These are phyloP conservation scores for Arthroderma uncinatum DNA, from an alignment of 2,329 filamentous ascomycete species.

Conservation along the genomic window DNA sequence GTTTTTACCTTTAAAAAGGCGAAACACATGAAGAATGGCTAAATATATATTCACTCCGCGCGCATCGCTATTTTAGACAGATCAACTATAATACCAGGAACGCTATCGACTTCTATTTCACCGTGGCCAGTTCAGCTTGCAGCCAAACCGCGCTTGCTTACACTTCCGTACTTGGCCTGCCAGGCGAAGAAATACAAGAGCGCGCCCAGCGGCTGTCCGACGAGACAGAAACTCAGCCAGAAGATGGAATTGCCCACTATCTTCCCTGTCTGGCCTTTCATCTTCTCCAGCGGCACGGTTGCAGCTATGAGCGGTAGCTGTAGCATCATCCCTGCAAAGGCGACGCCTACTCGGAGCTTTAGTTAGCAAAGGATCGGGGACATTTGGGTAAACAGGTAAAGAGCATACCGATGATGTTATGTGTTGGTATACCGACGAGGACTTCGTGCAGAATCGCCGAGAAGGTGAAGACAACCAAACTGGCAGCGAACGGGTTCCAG, in stretches of 20 bases:
- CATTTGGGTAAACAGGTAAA: not conserved
- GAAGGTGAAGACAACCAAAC: conserved; percentile 72
- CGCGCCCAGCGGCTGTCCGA: conserved; percentile 86
- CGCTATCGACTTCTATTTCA: not conserved
- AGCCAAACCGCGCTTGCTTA: conserved; percentile 37
- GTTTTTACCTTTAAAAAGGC: too few species aligned
- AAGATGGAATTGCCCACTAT: conserved; percentile 87
- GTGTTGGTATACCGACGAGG: conserved; percentile 84
- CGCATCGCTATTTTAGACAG: too few species aligned
- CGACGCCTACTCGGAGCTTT: conserved; percentile 56
- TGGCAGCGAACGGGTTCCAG: conserved; percentile 59
- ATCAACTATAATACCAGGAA: too few species aligned
- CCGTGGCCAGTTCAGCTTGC: not conserved
- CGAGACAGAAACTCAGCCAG: conserved; percentile 90
- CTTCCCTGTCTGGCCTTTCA: conserved; percentile 61
- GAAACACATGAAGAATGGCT: too few species aligned
- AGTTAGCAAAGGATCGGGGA: not conserved
- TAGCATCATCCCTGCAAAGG: conserved; percentile 85
- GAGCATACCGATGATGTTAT: conserved; percentile 69
- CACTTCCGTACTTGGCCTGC: conserved; percentile 93
- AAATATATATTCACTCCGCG: too few species aligned
- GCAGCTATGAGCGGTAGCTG: conserved; percentile 79
- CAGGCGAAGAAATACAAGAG: conserved; percentile 95
- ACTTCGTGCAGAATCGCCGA: conserved; percentile 86
- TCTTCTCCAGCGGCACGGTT: conserved; percentile 69